These are phyloP conservation scores for Yamadazyma oceani DNA, from an alignment of 1,139 yeast species.

Conservation along the genomic window DNA sequence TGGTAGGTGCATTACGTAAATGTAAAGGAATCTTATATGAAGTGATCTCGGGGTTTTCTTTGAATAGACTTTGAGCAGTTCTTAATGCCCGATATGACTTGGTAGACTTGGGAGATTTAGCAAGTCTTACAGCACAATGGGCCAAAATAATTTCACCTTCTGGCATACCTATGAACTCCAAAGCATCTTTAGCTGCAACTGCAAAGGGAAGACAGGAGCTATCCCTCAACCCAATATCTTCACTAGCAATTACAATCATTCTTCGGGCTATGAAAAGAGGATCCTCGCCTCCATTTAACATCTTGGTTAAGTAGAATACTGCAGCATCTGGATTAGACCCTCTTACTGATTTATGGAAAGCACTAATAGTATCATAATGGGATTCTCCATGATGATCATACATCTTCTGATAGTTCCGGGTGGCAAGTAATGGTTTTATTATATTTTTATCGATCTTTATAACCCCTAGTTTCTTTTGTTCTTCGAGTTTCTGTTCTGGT, in stretches of 20 bases:
- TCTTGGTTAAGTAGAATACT: slow-evolving; percentile 76
- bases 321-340: slow-evolving; percentile 92
- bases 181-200: slow-evolving; percentile 79
- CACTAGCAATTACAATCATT: slow-evolving; percentile 91
- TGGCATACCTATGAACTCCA: slow-evolving; percentile 94
- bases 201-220: slow-evolving; percentile 85
- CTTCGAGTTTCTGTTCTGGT: slow-evolving; percentile 19
- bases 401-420: slow-evolving; percentile 52
- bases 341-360: slow-evolving; percentile 86
- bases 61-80: slow-evolving; percentile 57
- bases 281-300: slow-evolving; percentile 92
- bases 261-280: slow-evolving; percentile 90
- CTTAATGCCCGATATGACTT: slow-evolving; percentile 80
- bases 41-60: slow-evolving; percentile 62
- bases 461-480: slow-evolving; percentile 25
- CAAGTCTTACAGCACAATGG: slow-evolving; percentile 87
- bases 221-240: slow-evolving; percentile 83
- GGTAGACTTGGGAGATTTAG: slow-evolving; percentile 83
- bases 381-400: slow-evolving; percentile 89
- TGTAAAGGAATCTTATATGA: slow-evolving; percentile 74
- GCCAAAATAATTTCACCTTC: slow-evolving; percentile 90
- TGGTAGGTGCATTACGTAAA: slow-evolving; percentile 91
- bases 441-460: slow-evolving; percentile 33
- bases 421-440: slow-evolving; percentile 38
- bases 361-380: slow-evolving; percentile 93